Percentiles rank a stretch among this genome's conserved stretches.
phyloP scores from a whole-genome alignment of 164 flowering plant genomes.

The Kingdonia uniflora region DNA sequence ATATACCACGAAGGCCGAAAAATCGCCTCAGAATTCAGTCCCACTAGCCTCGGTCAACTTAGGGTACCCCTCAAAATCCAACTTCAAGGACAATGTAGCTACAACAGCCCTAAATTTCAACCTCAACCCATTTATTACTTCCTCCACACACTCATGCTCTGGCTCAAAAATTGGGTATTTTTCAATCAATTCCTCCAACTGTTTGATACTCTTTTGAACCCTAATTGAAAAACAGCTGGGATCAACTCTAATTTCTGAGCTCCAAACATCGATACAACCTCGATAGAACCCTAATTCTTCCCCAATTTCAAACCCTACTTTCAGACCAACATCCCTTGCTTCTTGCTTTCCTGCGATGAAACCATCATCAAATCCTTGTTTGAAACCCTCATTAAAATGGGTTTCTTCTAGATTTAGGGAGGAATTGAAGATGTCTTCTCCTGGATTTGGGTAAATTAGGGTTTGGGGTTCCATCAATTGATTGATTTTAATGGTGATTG shows the following conservation, averaged over 20 bases:
- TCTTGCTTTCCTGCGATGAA: slow-evolving; percentile 48
- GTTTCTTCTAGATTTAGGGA: slow-evolving; percentile 47
- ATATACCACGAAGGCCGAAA: neutral
- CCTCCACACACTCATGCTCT: slow-evolving; percentile 48
- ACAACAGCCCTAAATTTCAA: slow-evolving; percentile 52
- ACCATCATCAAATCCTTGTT: slow-evolving; percentile 53
- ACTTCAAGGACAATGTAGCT: slow-evolving; percentile 44
- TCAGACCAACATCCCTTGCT: slow-evolving; percentile 52
- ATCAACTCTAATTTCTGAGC: slow-evolving; percentile 33
- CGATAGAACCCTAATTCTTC: slow-evolving; percentile 74
- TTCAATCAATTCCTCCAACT: slow-evolving; percentile 43
- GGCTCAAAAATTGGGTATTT: slow-evolving; percentile 58
- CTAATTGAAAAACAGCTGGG: slow-evolving; percentile 41
- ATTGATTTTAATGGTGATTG: no score
- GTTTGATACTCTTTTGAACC: slow-evolving; percentile 39
- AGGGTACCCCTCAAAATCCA: slow-evolving; percentile 56
- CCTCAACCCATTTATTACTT: slow-evolving; percentile 52
- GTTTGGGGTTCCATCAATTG: slow-evolving; percentile 16
- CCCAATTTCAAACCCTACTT: slow-evolving; percentile 56
- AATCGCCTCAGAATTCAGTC: slow-evolving; percentile 35
- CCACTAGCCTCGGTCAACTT: slow-evolving; percentile 22
- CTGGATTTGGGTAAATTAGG: neutral
- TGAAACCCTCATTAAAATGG: slow-evolving; percentile 47
- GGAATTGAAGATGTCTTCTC: slow-evolving; percentile 53
- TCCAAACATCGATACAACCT: slow-evolving; percentile 64